These are phyloP conservation scores for Smittium culicis DNA, from an alignment of 371 early-diverging fungal genomes.

Conservation along the genomic window DNA sequence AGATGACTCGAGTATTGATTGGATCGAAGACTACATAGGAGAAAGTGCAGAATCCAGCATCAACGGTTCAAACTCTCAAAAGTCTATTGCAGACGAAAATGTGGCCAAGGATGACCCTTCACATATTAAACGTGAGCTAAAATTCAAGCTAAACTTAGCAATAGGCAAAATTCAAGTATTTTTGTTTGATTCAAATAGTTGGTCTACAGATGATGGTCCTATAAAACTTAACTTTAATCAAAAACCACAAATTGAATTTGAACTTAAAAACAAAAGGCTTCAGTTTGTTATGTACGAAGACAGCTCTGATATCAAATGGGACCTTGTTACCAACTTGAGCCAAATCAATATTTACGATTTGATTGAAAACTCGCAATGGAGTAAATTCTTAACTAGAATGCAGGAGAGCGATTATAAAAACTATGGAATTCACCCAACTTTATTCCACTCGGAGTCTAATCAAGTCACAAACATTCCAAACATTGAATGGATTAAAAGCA, in stretches of 20 bases:
- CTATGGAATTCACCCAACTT: background rate
- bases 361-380: constrained; percentile 31
- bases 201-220: background rate
- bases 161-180: background rate
- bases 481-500: background rate
- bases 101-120: too few species aligned
- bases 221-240: too few species aligned
- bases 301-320: constrained; percentile 19
- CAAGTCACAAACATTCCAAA: background rate
- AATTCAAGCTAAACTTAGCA: background rate
- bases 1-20: too few species aligned
- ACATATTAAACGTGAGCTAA: background rate
- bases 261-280: constrained; percentile 22
- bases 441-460: background rate
- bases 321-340: constrained; percentile 20
- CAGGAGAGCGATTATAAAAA: constrained; percentile 8
- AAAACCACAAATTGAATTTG: constrained; percentile 17
- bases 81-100: too few species aligned
- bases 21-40: too few species aligned
- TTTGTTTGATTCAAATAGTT: background rate
- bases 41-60: too few species aligned
- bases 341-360: constrained; percentile 27
- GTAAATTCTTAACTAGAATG: constrained; percentile 30
- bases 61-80: too few species aligned
- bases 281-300: constrained; percentile 23